Conservation (phyloP, 768 basidiomycete species). For the Naematelia aurantialba region DNA sequence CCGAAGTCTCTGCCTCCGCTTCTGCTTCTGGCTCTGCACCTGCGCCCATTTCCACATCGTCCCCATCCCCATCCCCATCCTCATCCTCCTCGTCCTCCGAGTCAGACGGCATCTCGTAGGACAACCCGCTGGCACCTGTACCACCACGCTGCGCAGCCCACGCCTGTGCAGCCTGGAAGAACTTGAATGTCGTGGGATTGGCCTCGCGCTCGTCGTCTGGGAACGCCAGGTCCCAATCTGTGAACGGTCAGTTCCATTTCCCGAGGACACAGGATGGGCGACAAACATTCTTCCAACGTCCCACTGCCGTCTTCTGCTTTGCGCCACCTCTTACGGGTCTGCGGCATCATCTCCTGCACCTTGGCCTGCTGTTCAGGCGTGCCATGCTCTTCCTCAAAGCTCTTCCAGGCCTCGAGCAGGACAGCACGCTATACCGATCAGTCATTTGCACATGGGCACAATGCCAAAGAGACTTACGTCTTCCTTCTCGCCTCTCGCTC, state of each 20-base stretch:
- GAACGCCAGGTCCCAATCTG: slow-evolving; percentile 93
- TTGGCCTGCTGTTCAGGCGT: slow-evolving; percentile 67
- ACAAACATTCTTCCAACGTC: slow-evolving; percentile 66
- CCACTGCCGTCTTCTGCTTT: slow-evolving; percentile 81
- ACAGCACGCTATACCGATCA: slow-evolving; percentile 67
- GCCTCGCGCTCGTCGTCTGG: slow-evolving; percentile 92
- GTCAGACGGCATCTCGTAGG: slow-evolving; percentile 41
- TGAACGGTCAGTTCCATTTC: not conserved
- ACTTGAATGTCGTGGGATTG: slow-evolving; percentile 90
- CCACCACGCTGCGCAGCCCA: slow-evolving; percentile 57
- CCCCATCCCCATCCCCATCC: slow-evolving; percentile 34
- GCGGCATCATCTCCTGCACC: slow-evolving; percentile 90
- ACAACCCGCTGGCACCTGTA: slow-evolving; percentile 32
- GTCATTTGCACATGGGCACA: not conserved
- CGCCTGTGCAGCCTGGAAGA: slow-evolving; percentile 89
- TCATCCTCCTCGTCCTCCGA: slow-evolving; percentile 45
- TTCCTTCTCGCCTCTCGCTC: slow-evolving; percentile 72
- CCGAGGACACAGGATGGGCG: not conserved
- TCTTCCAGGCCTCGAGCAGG: slow-evolving; percentile 90
- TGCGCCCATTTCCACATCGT: slow-evolving; percentile 16
- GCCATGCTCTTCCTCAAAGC: slow-evolving; percentile 80
- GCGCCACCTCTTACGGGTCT: slow-evolving; percentile 75
- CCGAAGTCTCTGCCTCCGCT: slow-evolving; percentile 1
- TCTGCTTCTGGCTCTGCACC: slow-evolving; percentile 4
- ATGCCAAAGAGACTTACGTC: slow-evolving; percentile 60